Evolutionary conservation across 768 basidiomycete genomes (phyloP).

Genomic region (Lentinus brumalis): DNA sequence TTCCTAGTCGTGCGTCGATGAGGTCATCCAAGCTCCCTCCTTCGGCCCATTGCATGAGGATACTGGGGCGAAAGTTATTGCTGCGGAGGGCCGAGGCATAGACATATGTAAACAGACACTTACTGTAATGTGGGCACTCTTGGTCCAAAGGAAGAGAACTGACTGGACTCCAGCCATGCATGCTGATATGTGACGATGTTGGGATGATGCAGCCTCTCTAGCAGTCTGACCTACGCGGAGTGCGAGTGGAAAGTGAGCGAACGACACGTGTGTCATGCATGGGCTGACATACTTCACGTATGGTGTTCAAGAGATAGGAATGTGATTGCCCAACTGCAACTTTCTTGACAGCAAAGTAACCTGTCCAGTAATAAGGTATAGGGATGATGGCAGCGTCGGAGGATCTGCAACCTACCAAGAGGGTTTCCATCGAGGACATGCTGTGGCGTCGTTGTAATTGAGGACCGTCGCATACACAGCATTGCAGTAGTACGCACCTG

Average conservation of each 20-base stretch:
- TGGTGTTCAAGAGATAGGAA: constrained; percentile 77
- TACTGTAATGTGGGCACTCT: constrained; percentile 87
- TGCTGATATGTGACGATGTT: constrained; percentile 97
- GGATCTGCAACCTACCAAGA: constrained; percentile 50
- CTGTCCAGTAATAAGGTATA: constrained; percentile 33
- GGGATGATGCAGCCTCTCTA: constrained; percentile 85
- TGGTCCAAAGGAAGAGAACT: constrained; percentile 89
- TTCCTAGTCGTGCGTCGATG: constrained; percentile 78
- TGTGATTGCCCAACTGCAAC: constrained; percentile 93
- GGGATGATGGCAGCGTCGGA: neutral
- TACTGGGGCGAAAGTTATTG: constrained; percentile 42
- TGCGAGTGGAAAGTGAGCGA: neutral
- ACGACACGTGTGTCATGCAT: neutral
- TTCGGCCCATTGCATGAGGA: constrained; percentile 94
- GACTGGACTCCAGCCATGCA: constrained; percentile 85
- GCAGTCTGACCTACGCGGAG: constrained; percentile 65
- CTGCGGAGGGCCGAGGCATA: neutral
- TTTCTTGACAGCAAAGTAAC: constrained; percentile 94
- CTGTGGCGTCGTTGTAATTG: constrained; percentile 34
- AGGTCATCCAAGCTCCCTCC: constrained; percentile 87
- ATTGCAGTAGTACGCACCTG: constrained; percentile 51
- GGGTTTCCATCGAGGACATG: constrained; percentile 88
- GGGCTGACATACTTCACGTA: constrained; percentile 59
- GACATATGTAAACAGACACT: constrained; percentile 29
- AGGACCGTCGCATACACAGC: neutral